Percentiles rank a stretch among this genome's conserved stretches.
These are phyloP conservation scores for Isabelozyma rhagii DNA, from an alignment of 805 yeast species.

Conservation along the genomic window DNA sequence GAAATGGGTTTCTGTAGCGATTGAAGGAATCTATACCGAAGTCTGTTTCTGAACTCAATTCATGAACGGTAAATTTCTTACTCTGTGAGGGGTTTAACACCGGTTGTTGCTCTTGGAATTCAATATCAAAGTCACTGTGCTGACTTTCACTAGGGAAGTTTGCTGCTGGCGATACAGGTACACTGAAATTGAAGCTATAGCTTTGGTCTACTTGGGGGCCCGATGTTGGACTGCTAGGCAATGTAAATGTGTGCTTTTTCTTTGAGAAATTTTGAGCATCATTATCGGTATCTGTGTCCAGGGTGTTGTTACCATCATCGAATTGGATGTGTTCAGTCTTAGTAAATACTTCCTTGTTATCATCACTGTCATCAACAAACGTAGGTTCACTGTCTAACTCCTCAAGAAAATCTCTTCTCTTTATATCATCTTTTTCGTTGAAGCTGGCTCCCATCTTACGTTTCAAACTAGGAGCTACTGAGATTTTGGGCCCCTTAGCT, in stretches of 20 bases:
- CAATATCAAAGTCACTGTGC: background rate
- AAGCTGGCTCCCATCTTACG: constrained; percentile 43
- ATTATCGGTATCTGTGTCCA: constrained; percentile 1
- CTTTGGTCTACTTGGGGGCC: constrained; percentile 31
- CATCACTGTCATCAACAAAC: constrained; percentile 10
- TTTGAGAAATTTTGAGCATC: background rate
- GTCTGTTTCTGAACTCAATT: constrained; percentile 29
- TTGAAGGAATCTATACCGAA: constrained; percentile 52
- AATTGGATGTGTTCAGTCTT: constrained; percentile 1
- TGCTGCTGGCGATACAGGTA: constrained; percentile 27
- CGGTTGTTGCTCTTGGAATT: background rate
- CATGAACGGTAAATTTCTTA: background rate
- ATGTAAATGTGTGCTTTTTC: constrained; percentile 6
- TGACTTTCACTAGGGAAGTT: constrained; percentile 4
- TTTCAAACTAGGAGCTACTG: constrained; percentile 30
- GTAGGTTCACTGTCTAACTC: constrained; percentile 10
- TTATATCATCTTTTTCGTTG: constrained; percentile 39
- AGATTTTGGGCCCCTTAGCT: constrained; percentile 15
- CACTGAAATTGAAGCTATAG: constrained; percentile 11
- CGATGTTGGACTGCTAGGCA: constrained; percentile 40
- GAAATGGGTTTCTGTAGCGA: constrained; percentile 25
- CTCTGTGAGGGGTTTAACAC: background rate
- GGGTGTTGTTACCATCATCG: background rate
- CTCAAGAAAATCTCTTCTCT: constrained; percentile 25
- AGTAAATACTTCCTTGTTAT: constrained; percentile 6